These are phyloP conservation scores for Pseudisothecium myosuroides DNA, from an alignment of 225 moss, liverwort and hornwort genomes.

Conservation along the genomic window DNA sequence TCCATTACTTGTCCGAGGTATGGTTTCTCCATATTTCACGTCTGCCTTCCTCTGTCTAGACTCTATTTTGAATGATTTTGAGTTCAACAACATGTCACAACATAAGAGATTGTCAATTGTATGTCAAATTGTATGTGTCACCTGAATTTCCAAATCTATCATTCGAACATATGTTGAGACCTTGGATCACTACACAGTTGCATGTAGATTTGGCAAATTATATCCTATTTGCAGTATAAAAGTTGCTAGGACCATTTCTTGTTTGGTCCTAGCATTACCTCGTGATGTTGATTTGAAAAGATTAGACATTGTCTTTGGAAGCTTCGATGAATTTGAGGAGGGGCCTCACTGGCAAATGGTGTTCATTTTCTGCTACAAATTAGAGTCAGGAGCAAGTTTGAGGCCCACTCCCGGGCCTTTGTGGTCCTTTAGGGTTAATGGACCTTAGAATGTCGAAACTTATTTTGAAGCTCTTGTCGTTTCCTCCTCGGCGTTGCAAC, in stretches of 20 bases:
- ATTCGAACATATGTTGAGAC: neutral
- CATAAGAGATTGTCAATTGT: neutral
- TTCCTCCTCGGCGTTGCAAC: neutral
- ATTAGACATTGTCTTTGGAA: neutral
- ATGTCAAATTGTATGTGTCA: neutral
- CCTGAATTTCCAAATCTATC: neutral
- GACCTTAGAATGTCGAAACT: neutral
- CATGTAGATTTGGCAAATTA: neutral
- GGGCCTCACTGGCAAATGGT: neutral
- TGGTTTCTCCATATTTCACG: neutral
- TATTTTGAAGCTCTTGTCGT: neutral
- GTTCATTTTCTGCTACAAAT: neutral
- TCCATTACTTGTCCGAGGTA: conserved; percentile 53
- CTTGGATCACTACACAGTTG: neutral
- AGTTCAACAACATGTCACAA: neutral
- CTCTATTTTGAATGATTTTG: neutral
- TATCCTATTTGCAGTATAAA: neutral
- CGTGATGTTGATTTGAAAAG: neutral
- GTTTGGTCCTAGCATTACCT: neutral
- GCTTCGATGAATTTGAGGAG: neutral
- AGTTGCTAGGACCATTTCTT: neutral
- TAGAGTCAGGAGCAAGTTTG: neutral
- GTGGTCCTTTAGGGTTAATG: too few relatives aligned
- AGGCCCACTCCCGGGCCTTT: neutral
- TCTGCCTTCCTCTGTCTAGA: neutral